A percentile compares a stretch with the other conserved stretches of the same genome.
Evolutionary conservation across 1,284 basidiomycete genomes (phyloP).

Genomic region (Sphagnurus paluster): DNA sequence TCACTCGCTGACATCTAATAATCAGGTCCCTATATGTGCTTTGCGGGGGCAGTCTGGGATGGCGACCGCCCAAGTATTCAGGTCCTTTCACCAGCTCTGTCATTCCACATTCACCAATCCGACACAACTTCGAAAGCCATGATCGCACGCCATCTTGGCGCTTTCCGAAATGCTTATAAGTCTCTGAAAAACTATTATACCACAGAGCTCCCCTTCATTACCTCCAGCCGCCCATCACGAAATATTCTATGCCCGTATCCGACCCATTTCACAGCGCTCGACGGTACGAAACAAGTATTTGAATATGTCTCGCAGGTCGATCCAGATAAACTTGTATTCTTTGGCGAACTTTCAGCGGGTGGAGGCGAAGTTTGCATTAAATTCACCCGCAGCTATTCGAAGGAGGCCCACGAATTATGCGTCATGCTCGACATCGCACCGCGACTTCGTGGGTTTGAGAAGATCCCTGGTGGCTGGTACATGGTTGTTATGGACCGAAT

Average conservation of each 20-base stretch:
- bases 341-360: neutral
- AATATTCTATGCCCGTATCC: neutral
- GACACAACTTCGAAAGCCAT: neutral
- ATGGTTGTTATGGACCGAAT: constrained; percentile 31
- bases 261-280: neutral
- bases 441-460: constrained; percentile 19
- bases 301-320: neutral
- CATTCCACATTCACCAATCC: neutral
- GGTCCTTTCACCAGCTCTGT: neutral
- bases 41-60: neutral
- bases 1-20: neutral
- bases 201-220: neutral
- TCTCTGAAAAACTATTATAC: neutral
- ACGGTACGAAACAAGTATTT: neutral
- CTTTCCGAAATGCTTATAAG: neutral
- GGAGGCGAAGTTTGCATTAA: constrained; percentile 26
- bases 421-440: constrained; percentile 23
- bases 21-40: neutral
- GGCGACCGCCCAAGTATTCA: neutral
- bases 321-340: constrained; percentile 16
- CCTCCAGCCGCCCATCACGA: neutral
- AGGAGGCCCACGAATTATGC: constrained; percentile 18
- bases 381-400: constrained; percentile 21
- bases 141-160: neutral
- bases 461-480: constrained; percentile 27